phyloP scores from a whole-genome alignment of 2,329 filamentous ascomycete genomes.

The Raffaelea deltoideospora region DNA sequence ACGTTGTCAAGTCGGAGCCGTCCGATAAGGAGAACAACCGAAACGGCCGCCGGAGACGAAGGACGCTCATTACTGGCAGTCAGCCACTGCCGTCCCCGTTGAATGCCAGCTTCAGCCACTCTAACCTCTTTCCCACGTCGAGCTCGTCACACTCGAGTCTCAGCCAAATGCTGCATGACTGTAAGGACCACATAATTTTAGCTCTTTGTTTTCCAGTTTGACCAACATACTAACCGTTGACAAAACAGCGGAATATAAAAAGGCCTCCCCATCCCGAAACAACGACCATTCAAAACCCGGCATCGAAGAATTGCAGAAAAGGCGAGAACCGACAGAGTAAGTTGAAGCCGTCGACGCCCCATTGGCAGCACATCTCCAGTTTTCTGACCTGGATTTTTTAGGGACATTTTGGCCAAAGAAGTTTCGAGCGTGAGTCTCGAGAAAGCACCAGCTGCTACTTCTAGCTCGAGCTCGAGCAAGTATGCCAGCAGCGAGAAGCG shows the following conservation, averaged over 20 bases:
- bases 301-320: constrained; percentile 51
- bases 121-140: constrained; percentile 52
- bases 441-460: constrained; percentile 32
- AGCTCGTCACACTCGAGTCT: constrained; percentile 61
- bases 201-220: neutral
- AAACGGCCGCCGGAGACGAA: constrained; percentile 75
- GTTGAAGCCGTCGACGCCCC: constrained; percentile 18
- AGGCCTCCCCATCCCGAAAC: neutral
- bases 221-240: neutral
- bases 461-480: neutral
- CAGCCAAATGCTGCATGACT: constrained; percentile 67
- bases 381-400: constrained; percentile 18
- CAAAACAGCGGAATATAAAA: neutral
- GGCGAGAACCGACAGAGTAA: constrained; percentile 88
- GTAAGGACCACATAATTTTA: too few species aligned
- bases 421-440: constrained; percentile 91
- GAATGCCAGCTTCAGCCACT: constrained; percentile 76
- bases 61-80: constrained; percentile 92
- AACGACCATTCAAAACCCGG: constrained; percentile 31
- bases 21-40: constrained; percentile 74
- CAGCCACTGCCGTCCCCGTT: constrained; percentile 91
- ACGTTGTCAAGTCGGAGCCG: constrained; percentile 72
- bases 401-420: constrained; percentile 80
- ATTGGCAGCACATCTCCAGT: neutral
- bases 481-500: constrained; percentile 45